phyloP scores from a whole-genome alignment of 805 yeast genomes.

The Cyberlindnera galapagoensis region DNA sequence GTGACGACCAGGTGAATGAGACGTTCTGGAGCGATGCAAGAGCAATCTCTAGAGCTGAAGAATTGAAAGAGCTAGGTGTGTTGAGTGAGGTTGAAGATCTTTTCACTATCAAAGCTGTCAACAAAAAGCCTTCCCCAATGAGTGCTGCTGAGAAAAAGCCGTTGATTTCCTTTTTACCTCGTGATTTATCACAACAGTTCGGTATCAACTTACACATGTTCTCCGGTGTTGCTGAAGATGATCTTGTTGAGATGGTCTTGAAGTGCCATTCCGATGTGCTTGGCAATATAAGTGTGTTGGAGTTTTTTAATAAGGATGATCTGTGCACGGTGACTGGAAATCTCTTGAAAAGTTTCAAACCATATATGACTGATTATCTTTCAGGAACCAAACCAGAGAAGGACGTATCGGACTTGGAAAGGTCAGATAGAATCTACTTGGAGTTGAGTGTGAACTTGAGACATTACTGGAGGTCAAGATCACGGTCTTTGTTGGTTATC shows the following conservation, averaged over 20 bases:
- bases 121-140: slow-evolving; percentile 27
- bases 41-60: slow-evolving; percentile 49
- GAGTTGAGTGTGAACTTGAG: slow-evolving; percentile 79
- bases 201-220: slow-evolving; percentile 87
- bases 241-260: slow-evolving; percentile 63
- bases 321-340: slow-evolving; percentile 70
- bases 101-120: slow-evolving; percentile 73
- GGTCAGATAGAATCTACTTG: slow-evolving; percentile 81
- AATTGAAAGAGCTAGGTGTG: slow-evolving; percentile 69
- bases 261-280: slow-evolving; percentile 71
- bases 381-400: slow-evolving; percentile 46
- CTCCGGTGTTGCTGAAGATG: slow-evolving; percentile 53
- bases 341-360: slow-evolving; percentile 64
- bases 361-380: slow-evolving; percentile 66
- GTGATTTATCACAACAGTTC: slow-evolving; percentile 90
- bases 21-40: slow-evolving; percentile 80
- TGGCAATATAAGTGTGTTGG: slow-evolving; percentile 67
- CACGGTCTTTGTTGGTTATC: slow-evolving; percentile 69
- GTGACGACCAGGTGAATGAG: slow-evolving; percentile 59
- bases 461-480: slow-evolving; percentile 88
- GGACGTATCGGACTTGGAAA: slow-evolving; percentile 68
- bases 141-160: slow-evolving; percentile 10
- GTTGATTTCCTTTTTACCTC: slow-evolving; percentile 60
- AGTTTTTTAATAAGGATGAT: slow-evolving; percentile 73
- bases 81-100: slow-evolving; percentile 77